Evolutionary conservation across 225 moss, liverwort and hornwort genomes (phyloP).

Genomic region (Bryoerythrophyllum caledonicum): DNA sequence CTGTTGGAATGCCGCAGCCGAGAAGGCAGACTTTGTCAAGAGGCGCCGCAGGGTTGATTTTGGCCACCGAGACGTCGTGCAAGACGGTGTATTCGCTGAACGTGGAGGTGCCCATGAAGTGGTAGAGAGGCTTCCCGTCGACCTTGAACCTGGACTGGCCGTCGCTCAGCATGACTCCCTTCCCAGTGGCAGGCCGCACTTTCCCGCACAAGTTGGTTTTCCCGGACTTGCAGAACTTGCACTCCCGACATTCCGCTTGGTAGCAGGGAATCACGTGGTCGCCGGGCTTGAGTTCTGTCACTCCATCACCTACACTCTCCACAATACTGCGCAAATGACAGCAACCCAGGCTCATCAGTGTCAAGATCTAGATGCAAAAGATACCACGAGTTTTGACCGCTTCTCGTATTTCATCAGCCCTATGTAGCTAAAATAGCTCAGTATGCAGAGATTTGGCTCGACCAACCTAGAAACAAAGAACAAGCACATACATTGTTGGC

Average conservation of each 20-base stretch:
- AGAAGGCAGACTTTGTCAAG: constrained; percentile 65
- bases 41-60: constrained; percentile 52
- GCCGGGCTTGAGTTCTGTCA: constrained; percentile 45
- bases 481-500: neutral
- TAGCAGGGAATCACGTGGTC: constrained; percentile 71
- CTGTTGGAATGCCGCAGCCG: constrained; percentile 67
- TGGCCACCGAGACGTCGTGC: constrained; percentile 64
- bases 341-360: constrained; percentile 12
- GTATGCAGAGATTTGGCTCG: neutral
- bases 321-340: constrained; percentile 38
- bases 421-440: too few relatives aligned
- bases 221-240: constrained; percentile 60
- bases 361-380: too few relatives aligned
- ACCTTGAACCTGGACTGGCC: constrained; percentile 49
- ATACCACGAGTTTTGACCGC: too few relatives aligned
- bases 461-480: neutral
- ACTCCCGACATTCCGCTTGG: constrained; percentile 69
- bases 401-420: too few relatives aligned
- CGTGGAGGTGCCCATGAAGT: constrained; percentile 67
- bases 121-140: constrained; percentile 41
- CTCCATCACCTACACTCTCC: constrained; percentile 68
- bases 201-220: constrained; percentile 65
- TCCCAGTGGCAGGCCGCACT: constrained; percentile 58
- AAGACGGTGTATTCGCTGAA: constrained; percentile 62
- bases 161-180: constrained; percentile 61